Percentiles rank a stretch among this genome's conserved stretches.
phyloP scores from a whole-genome alignment of 257 asterid species.

The Orobanche coerulescens region DNA sequence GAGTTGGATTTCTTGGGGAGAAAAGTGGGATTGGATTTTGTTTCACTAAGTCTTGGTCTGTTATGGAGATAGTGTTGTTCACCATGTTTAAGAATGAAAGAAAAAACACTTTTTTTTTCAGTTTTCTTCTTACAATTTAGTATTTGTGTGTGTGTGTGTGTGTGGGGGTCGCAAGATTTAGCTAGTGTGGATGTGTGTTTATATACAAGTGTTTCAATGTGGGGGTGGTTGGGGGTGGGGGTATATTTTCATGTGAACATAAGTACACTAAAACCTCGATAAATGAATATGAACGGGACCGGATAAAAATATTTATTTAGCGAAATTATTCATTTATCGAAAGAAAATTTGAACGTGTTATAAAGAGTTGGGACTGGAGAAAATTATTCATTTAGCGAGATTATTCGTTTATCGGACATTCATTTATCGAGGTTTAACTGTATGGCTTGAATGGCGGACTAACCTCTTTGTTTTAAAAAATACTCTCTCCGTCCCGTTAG shows the following conservation, averaged over 20 bases:
- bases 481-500: too few relatives aligned
- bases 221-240: not conserved
- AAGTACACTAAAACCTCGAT: too few relatives aligned
- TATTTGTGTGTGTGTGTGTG: not conserved
- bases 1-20: constrained; percentile 24
- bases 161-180: not conserved
- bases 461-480: too few relatives aligned
- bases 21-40: constrained; percentile 24
- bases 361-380: too few relatives aligned
- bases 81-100: not conserved
- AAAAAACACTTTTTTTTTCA: not conserved
- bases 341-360: too few relatives aligned
- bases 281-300: too few relatives aligned
- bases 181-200: not conserved
- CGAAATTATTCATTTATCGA: too few relatives aligned
- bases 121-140: not conserved
- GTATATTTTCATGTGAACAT: not conserved
- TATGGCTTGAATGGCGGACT: too few relatives aligned
- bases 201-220: not conserved
- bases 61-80: constrained; percentile 12
- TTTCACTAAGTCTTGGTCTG: constrained; percentile 25
- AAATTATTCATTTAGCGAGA: too few relatives aligned
- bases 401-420: too few relatives aligned
- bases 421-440: too few relatives aligned
- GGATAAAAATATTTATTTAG: too few relatives aligned